These are phyloP conservation scores for Plantago rigida DNA, from an alignment of 305 asterid genomes.

Conservation along the genomic window DNA sequence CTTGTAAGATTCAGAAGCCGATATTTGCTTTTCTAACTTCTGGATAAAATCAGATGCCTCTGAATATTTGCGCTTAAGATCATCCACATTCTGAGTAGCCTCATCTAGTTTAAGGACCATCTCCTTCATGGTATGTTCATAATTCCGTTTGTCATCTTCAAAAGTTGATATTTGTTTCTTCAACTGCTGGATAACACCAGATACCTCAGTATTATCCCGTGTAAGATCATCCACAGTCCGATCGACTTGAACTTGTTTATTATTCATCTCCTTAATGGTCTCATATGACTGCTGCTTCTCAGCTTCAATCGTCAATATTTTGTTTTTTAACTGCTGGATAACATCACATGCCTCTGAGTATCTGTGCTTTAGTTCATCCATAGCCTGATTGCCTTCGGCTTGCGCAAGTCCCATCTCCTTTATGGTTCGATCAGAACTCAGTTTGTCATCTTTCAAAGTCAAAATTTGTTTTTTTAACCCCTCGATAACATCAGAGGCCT, in stretches of 20 bases:
- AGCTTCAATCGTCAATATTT: neutral
- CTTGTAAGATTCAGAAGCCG: neutral
- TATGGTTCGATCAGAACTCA: neutral
- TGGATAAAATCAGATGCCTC: too few species aligned
- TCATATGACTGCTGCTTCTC: neutral
- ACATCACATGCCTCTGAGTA: neutral
- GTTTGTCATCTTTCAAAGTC: neutral
- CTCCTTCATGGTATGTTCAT: neutral
- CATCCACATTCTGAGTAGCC: too few species aligned
- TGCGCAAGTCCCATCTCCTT: neutral
- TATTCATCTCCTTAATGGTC: neutral
- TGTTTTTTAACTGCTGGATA: neutral
- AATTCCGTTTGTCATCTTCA: too few species aligned
- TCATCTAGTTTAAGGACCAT: too few species aligned
- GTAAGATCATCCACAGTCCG: slow-evolving; percentile 6
- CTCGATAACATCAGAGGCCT: neutral
- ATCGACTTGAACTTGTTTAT: neutral
- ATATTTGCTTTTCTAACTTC: too few species aligned
- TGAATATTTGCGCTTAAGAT: too few species aligned
- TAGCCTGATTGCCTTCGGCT: neutral
- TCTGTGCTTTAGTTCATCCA: neutral
- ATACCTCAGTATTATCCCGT: neutral
- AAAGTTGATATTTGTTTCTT: neutral
- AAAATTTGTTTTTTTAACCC: neutral
- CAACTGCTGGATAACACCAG: neutral